phyloP scores from a whole-genome alignment of 257 asterid genomes.

The Solanum gracilifrons region DNA sequence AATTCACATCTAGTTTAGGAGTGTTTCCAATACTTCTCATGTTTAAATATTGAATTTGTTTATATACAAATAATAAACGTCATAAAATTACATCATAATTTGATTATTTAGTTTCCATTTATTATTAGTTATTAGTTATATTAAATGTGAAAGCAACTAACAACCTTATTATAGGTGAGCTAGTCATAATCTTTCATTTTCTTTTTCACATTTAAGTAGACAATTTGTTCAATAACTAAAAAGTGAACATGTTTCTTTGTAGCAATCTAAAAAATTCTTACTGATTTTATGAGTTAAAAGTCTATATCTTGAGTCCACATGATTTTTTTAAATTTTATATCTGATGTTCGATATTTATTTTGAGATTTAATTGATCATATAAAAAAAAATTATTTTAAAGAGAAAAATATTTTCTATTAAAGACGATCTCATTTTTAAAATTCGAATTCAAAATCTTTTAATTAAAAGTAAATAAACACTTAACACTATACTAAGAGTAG shows the following conservation, averaged over 20 bases:
- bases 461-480: neutral
- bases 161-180: neutral
- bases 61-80: neutral
- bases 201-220: neutral
- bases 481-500: neutral
- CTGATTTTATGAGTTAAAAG: neutral
- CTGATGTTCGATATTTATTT: fast-evolving
- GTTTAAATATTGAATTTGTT: neutral
- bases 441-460: neutral
- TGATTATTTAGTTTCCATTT: neutral
- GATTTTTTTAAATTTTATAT: neutral
- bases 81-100: neutral
- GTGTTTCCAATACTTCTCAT: too few species aligned
- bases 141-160: neutral
- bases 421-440: fast-evolving
- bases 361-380: neutral
- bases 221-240: neutral
- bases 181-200: neutral
- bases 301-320: neutral
- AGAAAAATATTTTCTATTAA: neutral
- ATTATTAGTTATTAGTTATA: neutral
- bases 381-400: fast-evolving
- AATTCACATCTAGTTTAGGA: too few species aligned
- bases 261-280: neutral
- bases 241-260: neutral